Conservation (phyloP, 164 flowering plant genomes). For the Magnolia sinica region DNA sequence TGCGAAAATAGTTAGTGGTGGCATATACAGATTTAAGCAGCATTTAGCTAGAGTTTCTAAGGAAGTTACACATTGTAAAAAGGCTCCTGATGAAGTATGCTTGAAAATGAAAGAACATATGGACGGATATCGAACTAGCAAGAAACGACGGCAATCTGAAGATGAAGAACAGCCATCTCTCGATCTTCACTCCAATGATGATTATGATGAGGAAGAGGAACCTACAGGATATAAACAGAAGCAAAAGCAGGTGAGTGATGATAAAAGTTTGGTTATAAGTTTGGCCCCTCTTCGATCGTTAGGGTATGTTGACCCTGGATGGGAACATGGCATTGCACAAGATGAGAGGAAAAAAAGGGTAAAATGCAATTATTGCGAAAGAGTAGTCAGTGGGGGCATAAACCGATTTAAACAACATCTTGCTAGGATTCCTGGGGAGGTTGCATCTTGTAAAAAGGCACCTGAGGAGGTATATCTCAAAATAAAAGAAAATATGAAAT, state of each 20-base stretch:
- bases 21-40: slow-evolving; percentile 68
- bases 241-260: slow-evolving; percentile 42
- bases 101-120: slow-evolving; percentile 58
- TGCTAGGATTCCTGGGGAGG: slow-evolving; percentile 80
- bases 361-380: slow-evolving; percentile 74
- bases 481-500: slow-evolving; percentile 77
- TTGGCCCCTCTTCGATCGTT: slow-evolving; percentile 62
- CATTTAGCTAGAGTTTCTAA: slow-evolving; percentile 70
- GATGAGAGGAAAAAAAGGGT: slow-evolving; percentile 86
- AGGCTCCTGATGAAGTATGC: slow-evolving; percentile 60
- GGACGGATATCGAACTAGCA: slow-evolving; percentile 53
- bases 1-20: slow-evolving; percentile 77
- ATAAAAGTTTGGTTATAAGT: slow-evolving; percentile 37
- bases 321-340: slow-evolving; percentile 92
- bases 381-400: slow-evolving; percentile 71
- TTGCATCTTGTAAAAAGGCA: slow-evolving; percentile 60
- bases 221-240: slow-evolving; percentile 34
- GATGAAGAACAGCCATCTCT: slow-evolving; percentile 42
- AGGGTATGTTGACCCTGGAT: slow-evolving; percentile 79
- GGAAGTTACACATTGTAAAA: slow-evolving; percentile 58
- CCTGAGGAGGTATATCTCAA: slow-evolving; percentile 66
- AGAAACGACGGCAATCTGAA: slow-evolving; percentile 46
- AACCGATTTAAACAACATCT: slow-evolving; percentile 78
- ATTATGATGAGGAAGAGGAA: slow-evolving; percentile 45
- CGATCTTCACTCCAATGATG: slow-evolving; percentile 37